These are phyloP conservation scores for Trametes sanguinea DNA, from an alignment of 768 basidiomycete species.

Conservation along the genomic window DNA sequence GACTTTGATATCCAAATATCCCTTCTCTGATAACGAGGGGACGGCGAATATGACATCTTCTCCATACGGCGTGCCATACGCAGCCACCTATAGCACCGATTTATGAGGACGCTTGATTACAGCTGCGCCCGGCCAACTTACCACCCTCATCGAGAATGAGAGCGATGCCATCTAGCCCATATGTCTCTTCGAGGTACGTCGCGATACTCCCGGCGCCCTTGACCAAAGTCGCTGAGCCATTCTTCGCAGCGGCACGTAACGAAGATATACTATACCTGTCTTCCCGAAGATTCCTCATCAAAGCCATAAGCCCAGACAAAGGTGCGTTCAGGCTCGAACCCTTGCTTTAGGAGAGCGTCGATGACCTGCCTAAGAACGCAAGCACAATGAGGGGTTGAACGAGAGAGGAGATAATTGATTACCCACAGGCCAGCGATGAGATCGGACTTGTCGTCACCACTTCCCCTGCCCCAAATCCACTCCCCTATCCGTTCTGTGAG, in stretches of 20 bases:
- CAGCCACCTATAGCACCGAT: slow-evolving; percentile 26
- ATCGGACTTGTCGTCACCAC: slow-evolving; percentile 38
- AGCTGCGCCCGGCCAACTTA: slow-evolving; percentile 31
- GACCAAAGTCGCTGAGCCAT: slow-evolving; percentile 21
- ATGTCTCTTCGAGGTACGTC: slow-evolving; percentile 52
- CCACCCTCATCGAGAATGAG: slow-evolving; percentile 90
- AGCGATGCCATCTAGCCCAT: slow-evolving; percentile 72
- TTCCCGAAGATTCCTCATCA: slow-evolving; percentile 49
- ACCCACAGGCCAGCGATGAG: slow-evolving; percentile 36
- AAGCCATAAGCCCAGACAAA: slow-evolving; percentile 47
- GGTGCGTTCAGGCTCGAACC: slow-evolving; percentile 46
- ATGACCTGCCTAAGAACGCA: slow-evolving; percentile 37
- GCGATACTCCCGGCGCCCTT: slow-evolving; percentile 60
- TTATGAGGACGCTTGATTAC: slow-evolving; percentile 37
- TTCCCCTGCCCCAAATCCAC: slow-evolving; percentile 39
- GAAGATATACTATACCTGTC: slow-evolving; percentile 19
- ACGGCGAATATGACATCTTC: slow-evolving; percentile 57
- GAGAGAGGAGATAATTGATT: neutral
- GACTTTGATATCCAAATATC: slow-evolving; percentile 62
- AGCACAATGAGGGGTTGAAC: neutral
- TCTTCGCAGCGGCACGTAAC: slow-evolving; percentile 27
- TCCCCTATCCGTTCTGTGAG: slow-evolving; percentile 18
- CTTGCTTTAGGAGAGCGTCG: slow-evolving; percentile 47
- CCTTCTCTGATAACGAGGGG: slow-evolving; percentile 76
- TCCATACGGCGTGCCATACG: slow-evolving; percentile 48